Base-by-base conservation (phyloP, 257 asterid genomes). In the Fraxinus quadrangulata region DNA sequence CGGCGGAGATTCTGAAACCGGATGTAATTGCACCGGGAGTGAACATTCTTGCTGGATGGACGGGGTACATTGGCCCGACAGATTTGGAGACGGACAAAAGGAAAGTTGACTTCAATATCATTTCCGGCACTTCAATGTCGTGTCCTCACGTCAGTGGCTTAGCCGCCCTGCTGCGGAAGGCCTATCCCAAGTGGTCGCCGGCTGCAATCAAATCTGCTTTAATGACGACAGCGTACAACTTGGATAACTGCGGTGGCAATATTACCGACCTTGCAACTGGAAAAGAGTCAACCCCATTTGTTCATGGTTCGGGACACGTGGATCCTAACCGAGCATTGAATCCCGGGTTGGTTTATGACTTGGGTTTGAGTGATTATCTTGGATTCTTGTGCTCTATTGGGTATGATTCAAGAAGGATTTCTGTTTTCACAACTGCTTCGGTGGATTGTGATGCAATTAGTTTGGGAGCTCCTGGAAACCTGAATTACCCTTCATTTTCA, bases 71-170 rank as follows among this genome's bases (percentile, higher is more conserved):
- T 0, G 91, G 97, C 26, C 98, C 99, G 0, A 87, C 99, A n/a
- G 89, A 83, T 77, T 54, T 94, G 79, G 94, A 82, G 2, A 56
- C 88, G 26, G 99, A 95, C 77, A 82, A 84, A 3, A 84, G 99
- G 75, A 88, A 81, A 45, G 99, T 95, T 4, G 94, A 89, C 16
- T 95, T 95, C 84, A 95, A 93, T 76, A 91, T 94, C 51, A 83
- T 90, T n/a, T 94, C 99, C 1, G 99, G 99, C 13, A 94, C 99
- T 0, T 91, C 98, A 1, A 95, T 92, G 99, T 89, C 99, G 26
- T 92, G 98, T 75, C 99, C 99, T 24, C 99, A 95, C 73, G 98
- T 90, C 73, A 91, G 98, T 81, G 99, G 99, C 69, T 81, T 95
- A 21, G 97, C 98, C 0, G 97, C 97, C 1, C 51, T 95, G 81